These are phyloP conservation scores for Collybiopsis confluens DNA, from an alignment of 768 basidiomycete species.

Conservation along the genomic window DNA sequence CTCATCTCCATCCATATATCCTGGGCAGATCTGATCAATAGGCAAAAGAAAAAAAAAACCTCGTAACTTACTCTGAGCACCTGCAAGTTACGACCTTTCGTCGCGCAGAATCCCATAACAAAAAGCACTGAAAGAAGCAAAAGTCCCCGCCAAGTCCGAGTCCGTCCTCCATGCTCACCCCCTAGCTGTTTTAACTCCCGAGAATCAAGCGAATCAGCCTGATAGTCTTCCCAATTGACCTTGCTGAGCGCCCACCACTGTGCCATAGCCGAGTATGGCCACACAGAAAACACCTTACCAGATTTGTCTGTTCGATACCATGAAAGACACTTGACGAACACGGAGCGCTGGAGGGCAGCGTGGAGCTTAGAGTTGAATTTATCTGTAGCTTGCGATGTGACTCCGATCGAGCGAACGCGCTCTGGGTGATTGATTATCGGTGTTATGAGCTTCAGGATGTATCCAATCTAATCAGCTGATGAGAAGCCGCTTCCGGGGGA, in stretches of 20 bases:
- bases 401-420: slow-evolving; percentile 29
- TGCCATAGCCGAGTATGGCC: slow-evolving; percentile 26
- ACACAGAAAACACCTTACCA: slow-evolving; percentile 24
- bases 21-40: no score
- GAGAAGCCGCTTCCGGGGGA: not conserved
- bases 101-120: no score
- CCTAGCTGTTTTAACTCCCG: not conserved
- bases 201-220: slow-evolving; percentile 8
- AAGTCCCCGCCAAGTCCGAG: no score
- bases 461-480: slow-evolving; percentile 28
- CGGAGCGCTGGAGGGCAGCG: slow-evolving; percentile 24
- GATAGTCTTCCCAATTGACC: slow-evolving; percentile 30
- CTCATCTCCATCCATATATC: not conserved
- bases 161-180: no score
- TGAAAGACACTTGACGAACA: slow-evolving; percentile 30
- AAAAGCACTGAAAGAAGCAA: no score
- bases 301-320: slow-evolving; percentile 28
- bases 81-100: no score
- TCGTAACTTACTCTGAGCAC: no score
- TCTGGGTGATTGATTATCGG: slow-evolving; percentile 30
- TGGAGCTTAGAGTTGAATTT: slow-evolving; percentile 37
- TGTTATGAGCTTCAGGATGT: slow-evolving; percentile 35
- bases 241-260: slow-evolving; percentile 32
- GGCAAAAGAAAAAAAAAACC: no score
- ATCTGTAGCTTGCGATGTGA: slow-evolving; percentile 30